phyloP scores from a whole-genome alignment of 176 grass and related monocot genomes.

The Metroxylon sagu region DNA sequence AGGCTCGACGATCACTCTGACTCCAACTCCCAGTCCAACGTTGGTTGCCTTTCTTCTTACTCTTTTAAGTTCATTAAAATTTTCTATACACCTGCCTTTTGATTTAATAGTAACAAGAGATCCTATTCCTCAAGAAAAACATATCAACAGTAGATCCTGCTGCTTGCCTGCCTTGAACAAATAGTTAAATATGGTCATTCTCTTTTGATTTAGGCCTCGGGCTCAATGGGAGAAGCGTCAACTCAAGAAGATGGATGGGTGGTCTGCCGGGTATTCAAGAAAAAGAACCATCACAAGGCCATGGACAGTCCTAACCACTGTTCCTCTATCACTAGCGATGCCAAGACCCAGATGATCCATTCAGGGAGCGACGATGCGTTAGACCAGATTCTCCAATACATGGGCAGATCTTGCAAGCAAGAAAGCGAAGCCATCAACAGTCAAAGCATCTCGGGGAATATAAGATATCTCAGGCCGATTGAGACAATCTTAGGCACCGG shows the following conservation, averaged over 20 bases:
- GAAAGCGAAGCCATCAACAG: constrained; percentile 30
- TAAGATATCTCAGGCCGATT: constrained; percentile 50
- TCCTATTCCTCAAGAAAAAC: too few species aligned
- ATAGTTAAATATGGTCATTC: too few species aligned
- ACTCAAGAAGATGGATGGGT: constrained; percentile 90
- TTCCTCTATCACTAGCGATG: constrained; percentile 30
- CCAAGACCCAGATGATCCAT: constrained; percentile 35
- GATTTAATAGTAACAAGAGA: too few species aligned
- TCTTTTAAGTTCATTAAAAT: too few species aligned
- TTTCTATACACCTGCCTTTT: too few species aligned
- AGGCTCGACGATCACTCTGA: constrained; percentile 47
- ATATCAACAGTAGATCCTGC: too few species aligned
- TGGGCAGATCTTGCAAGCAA: constrained; percentile 49
- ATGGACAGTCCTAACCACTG: constrained; percentile 28
- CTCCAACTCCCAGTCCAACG: constrained; percentile 2
- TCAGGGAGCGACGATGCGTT: constrained; percentile 52
- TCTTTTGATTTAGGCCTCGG: constrained; percentile 3
- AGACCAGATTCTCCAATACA: constrained; percentile 79
- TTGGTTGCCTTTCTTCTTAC: too few species aligned
- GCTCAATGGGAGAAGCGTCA: constrained; percentile 40
- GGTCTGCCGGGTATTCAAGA: constrained; percentile 97
- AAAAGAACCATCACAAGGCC: constrained; percentile 85
- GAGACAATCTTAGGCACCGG: constrained; percentile 40
- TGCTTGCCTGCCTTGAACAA: too few species aligned
- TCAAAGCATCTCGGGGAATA: too few species aligned